Base-by-base conservation (phyloP, 2,329 filamentous ascomycete genomes). In the Xylaria sp. region DNA sequence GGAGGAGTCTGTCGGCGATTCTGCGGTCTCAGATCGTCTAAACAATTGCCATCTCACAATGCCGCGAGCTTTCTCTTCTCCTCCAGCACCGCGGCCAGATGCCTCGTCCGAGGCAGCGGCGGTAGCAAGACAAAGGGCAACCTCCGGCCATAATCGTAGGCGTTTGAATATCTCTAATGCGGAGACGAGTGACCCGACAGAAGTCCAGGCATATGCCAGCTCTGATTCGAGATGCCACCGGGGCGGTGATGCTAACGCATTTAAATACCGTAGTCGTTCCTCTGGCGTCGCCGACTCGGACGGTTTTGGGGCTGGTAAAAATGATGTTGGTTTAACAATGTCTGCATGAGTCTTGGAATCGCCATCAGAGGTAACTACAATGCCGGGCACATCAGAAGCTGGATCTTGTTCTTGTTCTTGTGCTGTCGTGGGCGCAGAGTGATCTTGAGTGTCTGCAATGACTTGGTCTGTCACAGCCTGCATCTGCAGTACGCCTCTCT, bases 381-480 rank as follows among this genome's bases (percentile, higher is more conserved):
- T 85, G 1, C 74, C 71, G 0, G 84, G 82, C 0, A 84, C 73
- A 2, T 78, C 73, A 1, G 1, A 1, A 12, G 28, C 9, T 0
- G 60, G 25, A 33, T 60, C 33, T 8, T 9, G 78, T 31, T 60
- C 33, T 8, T 9, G 78, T 31, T 31, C 5, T 71, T 28, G 47
- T 4, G 42, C 46, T 35, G 14, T 47, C 40, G 61, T 8, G 0
- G 73, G 71, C n/a, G 77, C 69, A 12, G 69, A 50, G 7, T 75
- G 63, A 11, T 72, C 63, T 17, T 79, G 78, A 1, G 78, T 98
- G 64, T 98, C 94, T 0, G 92, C 91, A 62, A 99, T 88, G 55
- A 99, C 90, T 73, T 99, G 95, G 70, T 99, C 95, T 1, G 97
- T 94, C 0, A 99, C 87, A 1, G 94, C 94, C 77, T 99, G 95